Percentiles rank a stretch among this genome's conserved stretches.
phyloP scores from a whole-genome alignment of 805 yeast genomes.

The Candida pseudofarinosa region DNA sequence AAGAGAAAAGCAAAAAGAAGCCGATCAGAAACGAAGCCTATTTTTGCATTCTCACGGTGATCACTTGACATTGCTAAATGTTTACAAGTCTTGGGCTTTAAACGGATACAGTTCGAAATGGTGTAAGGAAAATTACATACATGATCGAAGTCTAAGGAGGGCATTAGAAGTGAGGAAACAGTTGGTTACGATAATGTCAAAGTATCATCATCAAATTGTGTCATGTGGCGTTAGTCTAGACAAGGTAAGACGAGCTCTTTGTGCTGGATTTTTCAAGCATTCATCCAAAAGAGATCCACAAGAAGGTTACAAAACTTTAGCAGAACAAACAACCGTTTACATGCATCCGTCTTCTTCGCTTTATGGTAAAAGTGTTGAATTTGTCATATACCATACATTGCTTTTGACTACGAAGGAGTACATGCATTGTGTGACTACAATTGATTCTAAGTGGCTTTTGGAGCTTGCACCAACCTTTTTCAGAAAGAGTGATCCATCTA shows the following conservation, averaged over 20 bases:
- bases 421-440: constrained; percentile 83
- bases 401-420: constrained; percentile 83
- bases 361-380: constrained; percentile 61
- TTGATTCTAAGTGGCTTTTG: constrained; percentile 77
- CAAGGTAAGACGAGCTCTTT: constrained; percentile 54
- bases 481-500: constrained; percentile 52
- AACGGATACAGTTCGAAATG: constrained; percentile 57
- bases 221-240: constrained; percentile 58
- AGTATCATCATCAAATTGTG: constrained; percentile 38
- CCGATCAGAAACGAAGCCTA: constrained; percentile 70
- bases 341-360: constrained; percentile 86
- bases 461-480: constrained; percentile 72
- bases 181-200: constrained; percentile 51
- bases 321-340: constrained; percentile 68
- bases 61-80: constrained; percentile 78
- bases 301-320: constrained; percentile 52
- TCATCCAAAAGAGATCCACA: constrained; percentile 60
- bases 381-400: constrained; percentile 77
- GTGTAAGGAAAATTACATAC: constrained; percentile 80
- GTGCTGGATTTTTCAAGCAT: constrained; percentile 66
- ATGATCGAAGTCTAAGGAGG: constrained; percentile 67
- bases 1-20: constrained; percentile 61
- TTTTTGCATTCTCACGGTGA: constrained; percentile 79
- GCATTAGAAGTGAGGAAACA: constrained; percentile 83
- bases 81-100: constrained; percentile 70